phyloP scores from a whole-genome alignment of 2,329 filamentous ascomycete genomes.

The Nannizziopsis arthrosporioides region DNA sequence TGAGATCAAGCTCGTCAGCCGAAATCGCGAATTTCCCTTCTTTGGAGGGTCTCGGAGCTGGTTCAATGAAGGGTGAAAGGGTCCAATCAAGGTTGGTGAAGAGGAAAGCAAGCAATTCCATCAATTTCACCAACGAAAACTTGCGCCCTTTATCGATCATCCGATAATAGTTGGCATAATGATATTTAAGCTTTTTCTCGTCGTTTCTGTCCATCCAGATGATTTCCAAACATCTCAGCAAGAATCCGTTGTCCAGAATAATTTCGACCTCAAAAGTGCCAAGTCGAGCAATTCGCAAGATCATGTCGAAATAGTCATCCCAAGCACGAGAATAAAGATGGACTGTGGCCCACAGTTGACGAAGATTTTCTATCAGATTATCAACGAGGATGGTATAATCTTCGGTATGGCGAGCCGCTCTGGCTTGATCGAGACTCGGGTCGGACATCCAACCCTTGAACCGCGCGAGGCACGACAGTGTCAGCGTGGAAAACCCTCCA shows the following conservation, averaged over 20 bases:
- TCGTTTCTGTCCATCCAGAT: conserved; percentile 48
- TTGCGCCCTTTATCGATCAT: conserved; percentile 38
- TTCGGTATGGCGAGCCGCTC: conserved; percentile 20
- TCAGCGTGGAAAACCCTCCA: conserved; percentile 38
- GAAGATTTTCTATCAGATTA: conserved; percentile 38
- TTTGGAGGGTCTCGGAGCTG: conserved; percentile 18
- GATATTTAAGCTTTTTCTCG: conserved; percentile 39
- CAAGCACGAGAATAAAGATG: conserved; percentile 54
- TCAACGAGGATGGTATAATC: conserved; percentile 24
- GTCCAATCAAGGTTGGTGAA: conserved; percentile 31
- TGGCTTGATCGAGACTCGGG: conserved; percentile 18
- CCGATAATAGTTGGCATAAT: conserved; percentile 40
- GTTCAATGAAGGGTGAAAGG: conserved; percentile 20
- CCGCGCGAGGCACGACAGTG: conserved; percentile 43
- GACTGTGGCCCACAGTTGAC: conserved; percentile 50
- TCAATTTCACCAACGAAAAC: conserved; percentile 34
- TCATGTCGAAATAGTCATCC: conserved; percentile 64
- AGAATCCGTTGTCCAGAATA: conserved; percentile 51
- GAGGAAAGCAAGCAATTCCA: conserved; percentile 32
- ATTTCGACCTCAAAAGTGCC: conserved; percentile 47
- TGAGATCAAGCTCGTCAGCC: conserved; percentile 23
- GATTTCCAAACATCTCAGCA: conserved; percentile 48
- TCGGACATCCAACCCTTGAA: conserved; percentile 37
- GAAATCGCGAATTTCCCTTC: conserved; percentile 28
- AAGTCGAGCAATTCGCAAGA: conserved; percentile 53